These are phyloP conservation scores for Podospora didyma DNA, from an alignment of 495 filamentous ascomycete species.

Conservation along the genomic window DNA sequence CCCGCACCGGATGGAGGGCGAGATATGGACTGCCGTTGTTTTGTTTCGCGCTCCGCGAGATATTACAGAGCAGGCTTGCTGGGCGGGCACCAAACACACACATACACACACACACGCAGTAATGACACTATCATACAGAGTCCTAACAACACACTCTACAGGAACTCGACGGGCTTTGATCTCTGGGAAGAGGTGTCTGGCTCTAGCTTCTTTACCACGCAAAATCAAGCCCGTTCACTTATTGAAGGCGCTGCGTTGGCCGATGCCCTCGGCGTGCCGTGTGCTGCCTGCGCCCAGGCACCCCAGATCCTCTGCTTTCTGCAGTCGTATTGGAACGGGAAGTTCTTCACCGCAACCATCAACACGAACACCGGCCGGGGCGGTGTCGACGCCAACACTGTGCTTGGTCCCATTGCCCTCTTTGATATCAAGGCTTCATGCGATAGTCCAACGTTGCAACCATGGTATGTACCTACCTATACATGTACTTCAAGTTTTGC, in stretches of 20 bases:
- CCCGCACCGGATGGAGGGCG: neutral
- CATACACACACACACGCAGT: too few relatives aligned
- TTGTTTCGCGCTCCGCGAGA: neutral
- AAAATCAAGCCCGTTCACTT: constrained; percentile 43
- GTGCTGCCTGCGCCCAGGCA: constrained; percentile 43
- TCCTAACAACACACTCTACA: neutral
- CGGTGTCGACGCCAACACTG: constrained; percentile 57
- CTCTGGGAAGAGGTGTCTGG: constrained; percentile 68
- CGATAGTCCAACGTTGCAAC: constrained; percentile 52
- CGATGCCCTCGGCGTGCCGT: constrained; percentile 32
- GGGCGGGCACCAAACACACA: too few relatives aligned
- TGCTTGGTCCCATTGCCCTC: constrained; percentile 55
- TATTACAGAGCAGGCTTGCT: too few relatives aligned
- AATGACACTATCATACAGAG: too few relatives aligned
- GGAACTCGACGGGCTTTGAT: constrained; percentile 58
- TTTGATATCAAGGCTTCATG: constrained; percentile 56
- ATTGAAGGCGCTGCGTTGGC: constrained; percentile 57
- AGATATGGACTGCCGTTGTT: neutral
- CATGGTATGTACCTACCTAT: constrained; percentile 39
- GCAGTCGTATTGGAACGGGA: constrained; percentile 58
- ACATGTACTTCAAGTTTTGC: neutral
- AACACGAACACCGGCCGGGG: constrained; percentile 40
- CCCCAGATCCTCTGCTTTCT: constrained; percentile 58
- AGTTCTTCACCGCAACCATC: constrained; percentile 53
- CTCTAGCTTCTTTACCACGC: constrained; percentile 51